Base-by-base conservation (phyloP, 169 alveolate species). In the Plasmodium cynomolgi region DNA sequence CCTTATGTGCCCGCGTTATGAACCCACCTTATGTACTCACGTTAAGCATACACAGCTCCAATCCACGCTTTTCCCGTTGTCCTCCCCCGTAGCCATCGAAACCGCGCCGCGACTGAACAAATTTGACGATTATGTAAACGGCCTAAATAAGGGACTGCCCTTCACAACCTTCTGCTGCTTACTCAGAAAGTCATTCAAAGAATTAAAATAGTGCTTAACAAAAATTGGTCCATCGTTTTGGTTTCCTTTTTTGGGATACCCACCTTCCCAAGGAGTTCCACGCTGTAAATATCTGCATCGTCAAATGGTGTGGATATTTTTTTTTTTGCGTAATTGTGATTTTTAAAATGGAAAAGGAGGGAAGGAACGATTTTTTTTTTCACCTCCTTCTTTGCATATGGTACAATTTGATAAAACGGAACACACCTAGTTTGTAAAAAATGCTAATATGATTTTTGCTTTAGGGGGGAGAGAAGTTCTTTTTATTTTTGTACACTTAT, bases 141-240 rank as follows among this genome's bases (percentile, higher is more conserved):
- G 71, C n/a, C 56, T 90, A 50, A 90, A 90, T 81, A 90, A 58
- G 47, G 94, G 94, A 13, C 54, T 90, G 26, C 94, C 94, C 7
- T 90, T 90, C 75, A 79, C 94, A 31, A 81, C 94, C 17, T 90
- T 90, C 34, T 90, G 94, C 15, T 90, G 94, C 83, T 26, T 81
- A 47, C 91, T 90, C 13, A 90, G 91, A 80, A 80, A 81, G 73
- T 90, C 94, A 26, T 79, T 90, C 75, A 81, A 90, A 68, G 94
- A 90, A 47, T 68, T 81, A 68, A 68, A 90, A 90, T 90, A 68
- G 20, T n/a, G 62, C 75, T 23, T 31, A 71, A 26, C 17, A 34
- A 44, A 84, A 37, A 84, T 71, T 17, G 0, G 8, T 13, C 17
- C 39, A 26, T n/a, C 54, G 33, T n/a, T 13, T 34, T 33, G 58